Base-by-base conservation (phyloP, 169 alveolate species). In the Ichthyophthirius multifiliis region DNA sequence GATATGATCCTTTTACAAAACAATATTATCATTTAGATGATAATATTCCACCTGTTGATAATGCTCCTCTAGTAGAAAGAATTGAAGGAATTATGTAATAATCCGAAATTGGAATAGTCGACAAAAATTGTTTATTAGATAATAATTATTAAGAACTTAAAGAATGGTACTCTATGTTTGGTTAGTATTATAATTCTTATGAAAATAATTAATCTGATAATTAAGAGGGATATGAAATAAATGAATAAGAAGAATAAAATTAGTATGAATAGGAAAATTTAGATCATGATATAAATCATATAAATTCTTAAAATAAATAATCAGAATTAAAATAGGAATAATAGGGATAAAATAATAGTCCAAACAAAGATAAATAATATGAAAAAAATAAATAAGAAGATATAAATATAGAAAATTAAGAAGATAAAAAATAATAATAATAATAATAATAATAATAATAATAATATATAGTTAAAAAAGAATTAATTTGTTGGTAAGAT, bases 11-110 rank as follows among this genome's bases (percentile, higher is more conserved):
- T 62, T 88, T 76, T 27, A 75, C 81, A 12, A 89, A 87, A 43
- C 74, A 79, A 35, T 76, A 75, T 5, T 93, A 87, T 76, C 97
- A 93, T 83, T 85, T 93, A 65, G 95, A 93, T 73, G 94, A 90
- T 55, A 86, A 90, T 63, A 82, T 89, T 18, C 96, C 96, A 43
- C 88, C 92, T 5, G 89, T 89, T 43, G 89, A 90, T 18, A 78
- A 76, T 45, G 89, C 91, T 30, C 93, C 94, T 43, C 88, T 89
- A 12, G 82, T 94, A 55, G 96, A 93, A 75, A 90, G 94, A 81
- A 65, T 93, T 31, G 81, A 63, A 47, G 84, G 83, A 76, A 87
- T 91, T 5, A 88, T 79, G 27, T 90, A 91, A 47, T 82, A 64
- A 43, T 65, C 90, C 23, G 91, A 91, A 65, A 75, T 84, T 35